A percentile compares a stretch with the other conserved stretches of the same genome.
phyloP scores from a whole-genome alignment of 345 rosid species.

The Gossypioides kirkii region DNA sequence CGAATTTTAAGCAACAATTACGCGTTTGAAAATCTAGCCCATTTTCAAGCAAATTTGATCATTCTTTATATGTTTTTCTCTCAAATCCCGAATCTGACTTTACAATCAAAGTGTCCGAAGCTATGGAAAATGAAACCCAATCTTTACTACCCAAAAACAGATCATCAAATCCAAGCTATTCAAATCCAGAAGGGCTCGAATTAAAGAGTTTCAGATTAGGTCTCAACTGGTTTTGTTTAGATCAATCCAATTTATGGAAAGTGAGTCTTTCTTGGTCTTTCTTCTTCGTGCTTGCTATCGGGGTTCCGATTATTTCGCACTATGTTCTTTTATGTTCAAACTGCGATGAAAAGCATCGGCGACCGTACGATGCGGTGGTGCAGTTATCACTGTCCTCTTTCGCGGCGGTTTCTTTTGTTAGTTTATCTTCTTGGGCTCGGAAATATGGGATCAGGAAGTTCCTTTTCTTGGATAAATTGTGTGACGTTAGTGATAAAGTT shows the following conservation, averaged over 20 bases:
- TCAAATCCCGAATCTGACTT: background rate
- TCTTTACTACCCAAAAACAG: slow-evolving; percentile 2
- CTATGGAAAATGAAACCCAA: slow-evolving; percentile 9
- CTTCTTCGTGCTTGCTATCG: slow-evolving; percentile 55
- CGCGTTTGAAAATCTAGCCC: background rate
- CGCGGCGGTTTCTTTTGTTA: slow-evolving; percentile 57
- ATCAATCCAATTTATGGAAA: slow-evolving; percentile 53
- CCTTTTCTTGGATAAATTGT: slow-evolving; percentile 66
- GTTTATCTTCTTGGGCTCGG: slow-evolving; percentile 60
- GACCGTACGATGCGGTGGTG: slow-evolving; percentile 73
- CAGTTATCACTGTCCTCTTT: slow-evolving; percentile 72
- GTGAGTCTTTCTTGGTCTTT: slow-evolving; percentile 61
- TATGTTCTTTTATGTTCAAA: slow-evolving; percentile 51
- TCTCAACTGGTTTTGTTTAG: slow-evolving; percentile 48
- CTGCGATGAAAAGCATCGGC: slow-evolving; percentile 58
- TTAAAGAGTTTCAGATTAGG: slow-evolving; percentile 34
- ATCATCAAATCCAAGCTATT: background rate
- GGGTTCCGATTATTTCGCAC: slow-evolving; percentile 70
- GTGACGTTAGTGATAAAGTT: slow-evolving; percentile 49
- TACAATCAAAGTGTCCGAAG: background rate
- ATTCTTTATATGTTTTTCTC: background rate
- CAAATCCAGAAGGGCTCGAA: background rate
- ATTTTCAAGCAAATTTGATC: background rate
- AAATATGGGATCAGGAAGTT: slow-evolving; percentile 67
- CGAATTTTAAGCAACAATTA: background rate